Evolutionary conservation across 2,329 filamentous ascomycete species (phyloP).

Genomic region (Xylariomycetidae sp.): DNA sequence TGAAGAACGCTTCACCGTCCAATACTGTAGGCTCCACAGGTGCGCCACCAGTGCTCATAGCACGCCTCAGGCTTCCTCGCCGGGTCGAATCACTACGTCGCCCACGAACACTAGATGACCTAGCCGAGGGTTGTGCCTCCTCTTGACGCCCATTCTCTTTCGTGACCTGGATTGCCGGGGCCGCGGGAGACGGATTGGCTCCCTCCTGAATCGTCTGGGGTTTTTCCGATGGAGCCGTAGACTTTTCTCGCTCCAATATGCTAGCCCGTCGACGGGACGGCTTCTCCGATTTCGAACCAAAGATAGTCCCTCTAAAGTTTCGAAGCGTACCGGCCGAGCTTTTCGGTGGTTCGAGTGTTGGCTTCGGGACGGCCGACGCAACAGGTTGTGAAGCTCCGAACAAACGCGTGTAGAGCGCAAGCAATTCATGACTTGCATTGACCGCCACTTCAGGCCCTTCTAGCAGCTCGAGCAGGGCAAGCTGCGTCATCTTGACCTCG

Average conservation of each 20-base stretch:
- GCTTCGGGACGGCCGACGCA: conserved; percentile 26
- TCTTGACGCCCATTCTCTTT: conserved; percentile 51
- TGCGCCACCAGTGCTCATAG: conserved; percentile 35
- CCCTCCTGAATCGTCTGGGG: conserved; percentile 41
- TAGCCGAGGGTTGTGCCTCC: conserved; percentile 30
- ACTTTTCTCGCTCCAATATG: conserved; percentile 26
- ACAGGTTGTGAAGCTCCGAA: conserved; percentile 55
- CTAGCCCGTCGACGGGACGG: conserved; percentile 28
- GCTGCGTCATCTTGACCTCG: conserved; percentile 94
- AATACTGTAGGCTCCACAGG: conserved; percentile 35
- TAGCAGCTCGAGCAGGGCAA: conserved; percentile 73
- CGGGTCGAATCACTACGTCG: conserved; percentile 41
- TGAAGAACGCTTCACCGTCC: conserved; percentile 47
- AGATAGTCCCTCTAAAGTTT: conserved; percentile 69
- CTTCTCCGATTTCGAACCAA: conserved; percentile 54
- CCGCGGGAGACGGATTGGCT: conserved; percentile 43
- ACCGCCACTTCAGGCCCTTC: conserved; percentile 83
- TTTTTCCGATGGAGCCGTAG: conserved; percentile 26
- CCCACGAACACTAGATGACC: conserved; percentile 32
- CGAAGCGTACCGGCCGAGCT: conserved; percentile 65
- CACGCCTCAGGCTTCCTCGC: conserved; percentile 44
- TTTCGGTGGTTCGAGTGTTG: conserved; percentile 52
- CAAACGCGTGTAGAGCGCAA: conserved; percentile 73
- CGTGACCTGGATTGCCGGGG: conserved; percentile 72
- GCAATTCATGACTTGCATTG: conserved; percentile 78